Conservation (phyloP, 225 moss, liverwort and hornwort species). For the Asterella californica region DNA sequence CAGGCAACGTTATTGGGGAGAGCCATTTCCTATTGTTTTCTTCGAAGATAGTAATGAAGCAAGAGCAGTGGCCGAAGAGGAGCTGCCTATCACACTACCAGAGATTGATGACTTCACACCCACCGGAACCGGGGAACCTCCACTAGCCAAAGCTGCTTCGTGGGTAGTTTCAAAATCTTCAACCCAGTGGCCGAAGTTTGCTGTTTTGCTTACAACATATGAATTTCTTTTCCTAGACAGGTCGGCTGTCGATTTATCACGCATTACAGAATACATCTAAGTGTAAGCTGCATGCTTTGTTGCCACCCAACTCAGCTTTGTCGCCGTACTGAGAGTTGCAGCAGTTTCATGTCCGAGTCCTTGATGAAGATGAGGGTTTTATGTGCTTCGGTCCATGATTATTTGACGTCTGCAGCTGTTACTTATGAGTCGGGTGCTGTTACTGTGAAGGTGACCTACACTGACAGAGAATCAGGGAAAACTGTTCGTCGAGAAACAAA, state of each 20-base stretch:
- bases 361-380: neutral
- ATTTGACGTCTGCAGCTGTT: neutral
- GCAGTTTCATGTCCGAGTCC: neutral
- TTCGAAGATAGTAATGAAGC: slow-evolving; percentile 60
- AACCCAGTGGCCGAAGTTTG: neutral
- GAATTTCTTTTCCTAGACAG: neutral
- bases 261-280: neutral
- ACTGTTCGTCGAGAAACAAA: slow-evolving; percentile 79
- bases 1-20: slow-evolving; percentile 94
- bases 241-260: too few species aligned
- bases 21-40: slow-evolving; percentile 84
- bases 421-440: neutral
- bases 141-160: slow-evolving; percentile 79
- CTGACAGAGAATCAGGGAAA: slow-evolving; percentile 66
- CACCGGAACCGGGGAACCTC: slow-evolving; percentile 90
- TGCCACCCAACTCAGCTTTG: neutral
- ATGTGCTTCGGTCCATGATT: neutral
- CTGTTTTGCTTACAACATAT: too few species aligned
- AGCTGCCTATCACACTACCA: slow-evolving; percentile 78
- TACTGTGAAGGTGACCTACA: slow-evolving; percentile 56
- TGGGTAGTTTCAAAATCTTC: slow-evolving; percentile 52
- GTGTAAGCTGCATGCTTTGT: neutral
- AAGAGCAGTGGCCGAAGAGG: slow-evolving; percentile 64
- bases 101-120: slow-evolving; percentile 94
- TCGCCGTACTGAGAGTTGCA: neutral